Percentiles rank a stretch among this genome's conserved stretches.
Evolutionary conservation across 352 stramenopile genomes (phyloP).

Genomic region (Pythium inflatum): DNA sequence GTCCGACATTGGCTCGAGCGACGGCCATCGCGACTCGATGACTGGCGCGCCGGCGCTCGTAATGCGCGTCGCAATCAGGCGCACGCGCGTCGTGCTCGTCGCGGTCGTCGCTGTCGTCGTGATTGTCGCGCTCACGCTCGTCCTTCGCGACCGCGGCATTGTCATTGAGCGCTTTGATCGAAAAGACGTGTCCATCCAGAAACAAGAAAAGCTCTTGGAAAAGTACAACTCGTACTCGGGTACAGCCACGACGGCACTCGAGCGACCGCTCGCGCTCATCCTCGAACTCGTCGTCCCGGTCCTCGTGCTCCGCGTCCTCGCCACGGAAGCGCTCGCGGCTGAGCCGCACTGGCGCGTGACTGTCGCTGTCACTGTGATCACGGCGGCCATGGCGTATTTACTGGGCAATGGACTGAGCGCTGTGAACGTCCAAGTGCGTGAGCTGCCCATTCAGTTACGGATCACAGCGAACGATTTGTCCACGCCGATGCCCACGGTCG

Average conservation of each 20-base stretch:
- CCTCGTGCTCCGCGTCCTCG: neutral
- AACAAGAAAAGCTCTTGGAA: neutral
- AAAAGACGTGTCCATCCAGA: too few species aligned
- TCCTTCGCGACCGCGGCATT: too few species aligned
- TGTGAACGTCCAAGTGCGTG: neutral
- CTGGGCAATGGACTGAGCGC: neutral
- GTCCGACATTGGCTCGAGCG: too few species aligned
- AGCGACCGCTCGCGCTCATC: neutral
- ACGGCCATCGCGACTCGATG: too few species aligned
- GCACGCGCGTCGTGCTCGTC: too few species aligned
- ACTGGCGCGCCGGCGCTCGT: too few species aligned
- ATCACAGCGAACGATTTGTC: neutral
- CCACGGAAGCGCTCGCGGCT: neutral
- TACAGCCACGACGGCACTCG: neutral
- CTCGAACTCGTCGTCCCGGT: neutral
- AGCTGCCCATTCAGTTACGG: neutral
- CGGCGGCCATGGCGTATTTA: neutral
- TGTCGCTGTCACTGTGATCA: neutral
- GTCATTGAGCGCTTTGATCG: too few species aligned
- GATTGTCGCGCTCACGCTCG: too few species aligned
- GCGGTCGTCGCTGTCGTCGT: too few species aligned
- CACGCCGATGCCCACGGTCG: neutral
- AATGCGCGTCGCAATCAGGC: too few species aligned
- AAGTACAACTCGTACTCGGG: constrained; percentile 2
- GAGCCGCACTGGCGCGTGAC: neutral